Evolutionary conservation across 2,329 filamentous ascomycete genomes (phyloP).

Genomic region (Fusarium sp.): DNA sequence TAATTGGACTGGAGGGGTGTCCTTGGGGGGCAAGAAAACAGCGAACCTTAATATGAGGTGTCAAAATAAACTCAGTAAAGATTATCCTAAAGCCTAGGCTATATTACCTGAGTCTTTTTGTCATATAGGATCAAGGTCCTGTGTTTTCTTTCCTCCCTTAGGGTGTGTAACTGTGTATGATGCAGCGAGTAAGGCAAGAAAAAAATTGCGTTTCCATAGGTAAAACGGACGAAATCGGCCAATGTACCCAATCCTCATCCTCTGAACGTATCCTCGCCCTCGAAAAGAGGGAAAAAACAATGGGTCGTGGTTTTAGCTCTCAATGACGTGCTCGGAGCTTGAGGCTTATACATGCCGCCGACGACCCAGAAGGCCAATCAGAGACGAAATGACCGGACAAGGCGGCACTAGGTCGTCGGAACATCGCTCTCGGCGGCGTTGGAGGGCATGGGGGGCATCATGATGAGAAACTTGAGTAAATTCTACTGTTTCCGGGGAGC

Average conservation of each 20-base stretch:
- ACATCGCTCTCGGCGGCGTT: constrained; percentile 39
- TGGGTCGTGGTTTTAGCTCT: constrained; percentile 41
- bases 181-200: constrained; percentile 14
- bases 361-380: constrained; percentile 41
- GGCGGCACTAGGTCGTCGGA: constrained; percentile 38
- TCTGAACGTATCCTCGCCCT: constrained; percentile 24
- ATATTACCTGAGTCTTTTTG: too few relatives aligned
- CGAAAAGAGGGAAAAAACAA: constrained; percentile 36
- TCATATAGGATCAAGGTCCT: too few relatives aligned
- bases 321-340: constrained; percentile 48
- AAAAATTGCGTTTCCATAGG: constrained; percentile 40
- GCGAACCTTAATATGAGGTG: too few relatives aligned
- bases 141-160: too few relatives aligned
- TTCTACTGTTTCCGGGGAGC: constrained; percentile 2
- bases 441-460: constrained; percentile 4
- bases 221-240: constrained; percentile 35
- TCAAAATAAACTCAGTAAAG: too few relatives aligned
- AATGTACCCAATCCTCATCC: constrained; percentile 20
- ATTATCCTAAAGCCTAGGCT: too few relatives aligned
- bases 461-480: constrained; percentile 10
- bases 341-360: constrained; percentile 44
- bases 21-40: too few relatives aligned
- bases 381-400: not conserved
- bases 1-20: constrained; percentile 19
- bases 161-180: too few relatives aligned